Conservation (phyloP, 2,329 filamentous ascomycete species). For the Aureobasidium zeae region DNA sequence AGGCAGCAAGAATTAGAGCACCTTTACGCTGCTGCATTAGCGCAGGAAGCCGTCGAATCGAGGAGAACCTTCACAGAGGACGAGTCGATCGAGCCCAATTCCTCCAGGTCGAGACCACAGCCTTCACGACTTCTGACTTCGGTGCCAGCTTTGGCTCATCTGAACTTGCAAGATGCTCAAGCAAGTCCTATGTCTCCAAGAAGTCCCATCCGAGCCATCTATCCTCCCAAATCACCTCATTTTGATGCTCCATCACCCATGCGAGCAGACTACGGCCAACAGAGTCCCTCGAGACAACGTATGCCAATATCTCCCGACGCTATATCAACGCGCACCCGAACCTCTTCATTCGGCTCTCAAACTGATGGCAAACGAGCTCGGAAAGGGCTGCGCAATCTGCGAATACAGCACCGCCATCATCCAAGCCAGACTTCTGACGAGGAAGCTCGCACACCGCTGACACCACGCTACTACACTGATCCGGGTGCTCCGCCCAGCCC, state of each 20-base stretch:
- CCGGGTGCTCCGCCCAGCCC: conserved; percentile 47
- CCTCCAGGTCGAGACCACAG: conserved; percentile 3
- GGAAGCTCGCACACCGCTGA: conserved; percentile 44
- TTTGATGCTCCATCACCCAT: conserved; percentile 21
- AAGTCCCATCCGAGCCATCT: conserved; percentile 40
- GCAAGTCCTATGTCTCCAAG: conserved; percentile 28
- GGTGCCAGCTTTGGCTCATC: conserved; percentile 22
- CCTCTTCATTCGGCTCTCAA: conserved; percentile 31
- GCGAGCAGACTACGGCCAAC: conserved; percentile 21
- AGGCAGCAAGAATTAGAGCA: conserved; percentile 78
- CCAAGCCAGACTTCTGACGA: conserved; percentile 33
- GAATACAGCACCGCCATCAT: conserved; percentile 33
- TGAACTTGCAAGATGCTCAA: conserved; percentile 27
- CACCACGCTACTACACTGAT: conserved; percentile 45
- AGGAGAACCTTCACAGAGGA: conserved; percentile 15
- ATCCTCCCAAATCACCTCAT: conserved; percentile 31
- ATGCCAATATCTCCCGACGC: conserved; percentile 1
- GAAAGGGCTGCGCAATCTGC: conserved; percentile 42
- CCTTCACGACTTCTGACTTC: conserved; percentile 24
- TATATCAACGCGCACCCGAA: conserved; percentile 20
- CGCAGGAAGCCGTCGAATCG: conserved; percentile 57
- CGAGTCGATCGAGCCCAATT: conserved; percentile 1
- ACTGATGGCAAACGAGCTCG: conserved; percentile 21
- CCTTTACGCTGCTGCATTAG: conserved; percentile 86
- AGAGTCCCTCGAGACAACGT: conserved; percentile 9